Conservation (phyloP, 257 asterid genomes). For the Solanum virginianum region DNA sequence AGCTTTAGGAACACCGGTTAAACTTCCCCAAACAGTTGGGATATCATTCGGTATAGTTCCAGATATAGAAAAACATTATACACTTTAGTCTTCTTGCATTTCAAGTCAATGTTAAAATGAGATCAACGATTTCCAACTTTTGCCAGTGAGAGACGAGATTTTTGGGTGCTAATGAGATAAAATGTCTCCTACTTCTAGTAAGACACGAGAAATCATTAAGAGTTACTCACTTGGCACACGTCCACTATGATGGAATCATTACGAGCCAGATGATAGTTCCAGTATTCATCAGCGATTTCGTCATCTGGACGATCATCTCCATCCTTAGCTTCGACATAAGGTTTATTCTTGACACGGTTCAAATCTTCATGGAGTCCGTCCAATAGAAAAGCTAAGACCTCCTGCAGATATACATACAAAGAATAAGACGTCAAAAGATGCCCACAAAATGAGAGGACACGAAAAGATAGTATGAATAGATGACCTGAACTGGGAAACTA, state of each 20-base stretch:
- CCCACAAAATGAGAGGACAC: background rate
- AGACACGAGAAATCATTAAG: background rate
- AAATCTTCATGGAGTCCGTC: slow-evolving; percentile 98
- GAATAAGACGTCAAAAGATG: background rate
- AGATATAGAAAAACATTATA: background rate
- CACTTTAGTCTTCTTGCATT: background rate
- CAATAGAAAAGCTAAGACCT: slow-evolving; percentile 84
- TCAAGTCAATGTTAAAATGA: background rate
- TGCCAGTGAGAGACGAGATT: background rate
- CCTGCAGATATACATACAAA: slow-evolving; percentile 31
- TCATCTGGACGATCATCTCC: slow-evolving; percentile 78
- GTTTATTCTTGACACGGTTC: slow-evolving; percentile 92
- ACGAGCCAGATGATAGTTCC: slow-evolving; percentile 93
- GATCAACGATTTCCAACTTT: background rate
- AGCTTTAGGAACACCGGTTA: background rate
- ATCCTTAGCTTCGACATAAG: slow-evolving; percentile 84
- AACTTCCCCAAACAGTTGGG: background rate
- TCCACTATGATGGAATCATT: slow-evolving; percentile 95
- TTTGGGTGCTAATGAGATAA: background rate
- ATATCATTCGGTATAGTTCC: background rate
- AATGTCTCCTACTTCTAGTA: background rate
- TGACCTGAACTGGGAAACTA: background rate
- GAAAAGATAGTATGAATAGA: background rate
- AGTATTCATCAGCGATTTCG: slow-evolving; percentile 86
- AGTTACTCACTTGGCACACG: slow-evolving; percentile 66